phyloP scores from a whole-genome alignment of 257 asterid genomes.

The Lantana camara region DNA sequence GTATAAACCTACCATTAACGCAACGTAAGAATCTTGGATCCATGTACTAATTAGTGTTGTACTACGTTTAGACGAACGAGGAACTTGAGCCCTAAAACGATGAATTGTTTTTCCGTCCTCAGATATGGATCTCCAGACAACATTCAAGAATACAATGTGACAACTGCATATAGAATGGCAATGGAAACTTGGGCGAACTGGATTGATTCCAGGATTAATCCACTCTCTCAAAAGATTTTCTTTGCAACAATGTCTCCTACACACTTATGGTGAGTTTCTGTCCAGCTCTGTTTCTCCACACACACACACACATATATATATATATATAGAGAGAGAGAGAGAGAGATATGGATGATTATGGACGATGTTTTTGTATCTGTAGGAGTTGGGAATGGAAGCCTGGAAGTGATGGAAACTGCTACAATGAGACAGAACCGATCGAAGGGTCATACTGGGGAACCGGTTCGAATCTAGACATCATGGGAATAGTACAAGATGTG shows the following conservation, averaged over 20 bases:
- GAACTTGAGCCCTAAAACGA: no score
- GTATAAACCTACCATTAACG: constrained; percentile 76
- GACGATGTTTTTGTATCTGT: constrained; percentile 23
- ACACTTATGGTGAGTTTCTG: constrained; percentile 69
- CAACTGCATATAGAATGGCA: constrained; percentile 77
- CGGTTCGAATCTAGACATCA: constrained; percentile 75
- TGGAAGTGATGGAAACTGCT: constrained; percentile 83
- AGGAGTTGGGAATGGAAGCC: constrained; percentile 97
- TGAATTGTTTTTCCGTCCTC: constrained; percentile 4
- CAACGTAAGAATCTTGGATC: constrained; percentile 48
- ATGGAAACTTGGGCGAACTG: constrained; percentile 83
- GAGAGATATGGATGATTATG: no score
- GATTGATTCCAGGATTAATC: constrained; percentile 61
- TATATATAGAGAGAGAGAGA: no score
- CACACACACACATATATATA: no score
- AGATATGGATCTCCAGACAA: constrained; percentile 64
- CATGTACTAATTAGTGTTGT: background rate
- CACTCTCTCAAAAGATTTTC: constrained; percentile 59
- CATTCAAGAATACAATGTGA: constrained; percentile 62
- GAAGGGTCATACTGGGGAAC: constrained; percentile 78
- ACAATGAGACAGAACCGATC: constrained; percentile 63
- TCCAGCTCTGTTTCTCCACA: no score
- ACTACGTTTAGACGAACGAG: background rate
- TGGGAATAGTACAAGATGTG: constrained; percentile 59
- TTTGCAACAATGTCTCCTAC: constrained; percentile 85